These are phyloP conservation scores for Malania oleifera DNA, from an alignment of 164 flowering plant genomes.

Conservation along the genomic window DNA sequence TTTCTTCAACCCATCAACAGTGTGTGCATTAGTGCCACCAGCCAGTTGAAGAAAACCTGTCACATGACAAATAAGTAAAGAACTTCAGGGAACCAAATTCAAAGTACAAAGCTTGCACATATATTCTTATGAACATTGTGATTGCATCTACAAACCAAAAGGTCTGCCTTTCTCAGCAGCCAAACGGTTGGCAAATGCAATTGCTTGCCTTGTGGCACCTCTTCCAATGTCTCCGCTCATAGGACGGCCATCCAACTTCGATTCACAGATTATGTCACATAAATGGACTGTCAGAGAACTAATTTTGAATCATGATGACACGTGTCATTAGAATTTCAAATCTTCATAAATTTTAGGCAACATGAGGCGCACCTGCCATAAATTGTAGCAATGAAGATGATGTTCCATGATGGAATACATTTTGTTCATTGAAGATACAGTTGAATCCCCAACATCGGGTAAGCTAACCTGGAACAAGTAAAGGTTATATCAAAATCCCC, in stretches of 20 bases:
- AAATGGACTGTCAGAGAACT: constrained; percentile 2
- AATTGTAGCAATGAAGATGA: constrained; percentile 50
- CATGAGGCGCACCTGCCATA: constrained; percentile 67
- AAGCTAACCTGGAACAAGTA: constrained; percentile 65
- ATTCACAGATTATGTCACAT: constrained; percentile 1
- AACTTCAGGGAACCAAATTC: neutral
- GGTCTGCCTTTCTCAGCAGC: constrained; percentile 53
- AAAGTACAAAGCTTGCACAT: neutral
- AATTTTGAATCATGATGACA: neutral
- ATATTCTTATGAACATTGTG: neutral
- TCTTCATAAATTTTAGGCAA: neutral
- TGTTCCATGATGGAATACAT: constrained; percentile 60
- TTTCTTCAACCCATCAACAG: constrained; percentile 57
- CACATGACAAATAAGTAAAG: constrained; percentile 1
- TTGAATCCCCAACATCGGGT: constrained; percentile 52
- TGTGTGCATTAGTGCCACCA: constrained; percentile 85
- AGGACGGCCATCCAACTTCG: constrained; percentile 90
- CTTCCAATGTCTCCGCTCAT: constrained; percentile 96
- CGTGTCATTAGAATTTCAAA: neutral
- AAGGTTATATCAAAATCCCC: neutral
- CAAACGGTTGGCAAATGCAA: constrained; percentile 57
- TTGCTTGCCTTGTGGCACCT: constrained; percentile 76
- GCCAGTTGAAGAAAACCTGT: constrained; percentile 88
- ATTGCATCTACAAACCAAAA: constrained; percentile 33
- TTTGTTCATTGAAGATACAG: constrained; percentile 42